These are phyloP conservation scores for Aphanomyces cochlioides DNA, from an alignment of 352 stramenopile species.

Conservation along the genomic window DNA sequence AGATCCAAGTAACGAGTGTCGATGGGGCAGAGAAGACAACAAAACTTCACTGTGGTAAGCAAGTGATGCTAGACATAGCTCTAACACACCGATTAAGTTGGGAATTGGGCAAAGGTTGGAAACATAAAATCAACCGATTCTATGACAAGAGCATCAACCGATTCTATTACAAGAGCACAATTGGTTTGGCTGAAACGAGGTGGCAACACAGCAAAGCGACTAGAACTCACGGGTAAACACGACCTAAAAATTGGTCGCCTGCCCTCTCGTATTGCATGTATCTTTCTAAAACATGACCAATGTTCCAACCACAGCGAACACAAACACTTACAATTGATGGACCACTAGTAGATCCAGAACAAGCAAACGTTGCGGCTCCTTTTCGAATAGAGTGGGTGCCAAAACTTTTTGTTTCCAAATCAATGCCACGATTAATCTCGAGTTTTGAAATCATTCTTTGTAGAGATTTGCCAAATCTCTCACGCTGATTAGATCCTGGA, in stretches of 20 bases:
- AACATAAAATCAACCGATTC: background rate
- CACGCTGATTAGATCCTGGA: background rate
- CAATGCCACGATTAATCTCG: background rate
- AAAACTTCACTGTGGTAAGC: background rate
- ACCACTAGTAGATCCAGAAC: constrained; percentile 20
- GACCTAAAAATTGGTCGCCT: constrained; percentile 16
- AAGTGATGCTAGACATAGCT: background rate
- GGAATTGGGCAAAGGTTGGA: background rate
- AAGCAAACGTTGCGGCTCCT: constrained; percentile 28
- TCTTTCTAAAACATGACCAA: constrained; percentile 25
- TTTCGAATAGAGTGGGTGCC: constrained; percentile 25
- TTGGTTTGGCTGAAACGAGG: background rate
- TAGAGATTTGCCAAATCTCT: constrained; percentile 8
- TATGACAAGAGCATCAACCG: background rate
- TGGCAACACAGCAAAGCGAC: background rate
- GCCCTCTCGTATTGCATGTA: constrained; percentile 25
- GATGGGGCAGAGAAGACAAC: background rate
- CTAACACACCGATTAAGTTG: background rate
- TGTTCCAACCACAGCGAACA: constrained; percentile 23
- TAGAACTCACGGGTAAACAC: constrained; percentile 3
- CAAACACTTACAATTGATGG: constrained; percentile 25
- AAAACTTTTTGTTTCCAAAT: background rate
- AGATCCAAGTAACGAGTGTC: background rate
- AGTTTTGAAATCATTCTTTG: background rate
- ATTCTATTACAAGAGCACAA: too few relatives aligned